Conservation (phyloP, 768 basidiomycete genomes). For the Hygrophorus russula region DNA sequence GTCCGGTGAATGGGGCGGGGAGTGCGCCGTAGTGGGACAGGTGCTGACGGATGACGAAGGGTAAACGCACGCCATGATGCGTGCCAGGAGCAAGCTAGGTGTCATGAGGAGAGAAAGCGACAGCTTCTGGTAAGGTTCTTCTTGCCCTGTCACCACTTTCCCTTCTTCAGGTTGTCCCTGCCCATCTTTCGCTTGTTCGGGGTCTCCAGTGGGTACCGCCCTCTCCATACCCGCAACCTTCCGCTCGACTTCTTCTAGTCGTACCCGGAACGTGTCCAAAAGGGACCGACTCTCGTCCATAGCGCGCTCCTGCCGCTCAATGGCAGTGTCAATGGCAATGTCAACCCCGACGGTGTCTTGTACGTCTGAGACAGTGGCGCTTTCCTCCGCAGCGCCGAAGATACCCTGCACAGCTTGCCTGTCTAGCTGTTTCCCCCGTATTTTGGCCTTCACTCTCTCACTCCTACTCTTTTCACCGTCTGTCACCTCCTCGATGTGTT, state of each 20-base stretch:
- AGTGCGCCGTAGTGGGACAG: background rate
- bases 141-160: background rate
- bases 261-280: conserved; percentile 10
- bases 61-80: background rate
- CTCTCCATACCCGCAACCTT: conserved; percentile 13
- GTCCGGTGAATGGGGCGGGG: background rate
- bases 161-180: background rate
- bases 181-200: background rate
- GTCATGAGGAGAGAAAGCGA: conserved; percentile 1
- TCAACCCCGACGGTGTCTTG: background rate
- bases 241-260: conserved; percentile 14
- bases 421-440: background rate
- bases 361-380: background rate
- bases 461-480: no score
- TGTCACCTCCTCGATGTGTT: background rate
- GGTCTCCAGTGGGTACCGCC: background rate
- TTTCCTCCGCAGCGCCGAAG: background rate
- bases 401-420: background rate
- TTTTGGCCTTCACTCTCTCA: background rate
- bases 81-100: background rate
- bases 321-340: background rate
- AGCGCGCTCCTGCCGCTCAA: conserved; percentile 5
- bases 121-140: background rate
- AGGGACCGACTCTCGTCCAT: conserved; percentile 5
- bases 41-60: background rate